phyloP scores from a whole-genome alignment of 306 rosid species.

The Inga laurina region DNA sequence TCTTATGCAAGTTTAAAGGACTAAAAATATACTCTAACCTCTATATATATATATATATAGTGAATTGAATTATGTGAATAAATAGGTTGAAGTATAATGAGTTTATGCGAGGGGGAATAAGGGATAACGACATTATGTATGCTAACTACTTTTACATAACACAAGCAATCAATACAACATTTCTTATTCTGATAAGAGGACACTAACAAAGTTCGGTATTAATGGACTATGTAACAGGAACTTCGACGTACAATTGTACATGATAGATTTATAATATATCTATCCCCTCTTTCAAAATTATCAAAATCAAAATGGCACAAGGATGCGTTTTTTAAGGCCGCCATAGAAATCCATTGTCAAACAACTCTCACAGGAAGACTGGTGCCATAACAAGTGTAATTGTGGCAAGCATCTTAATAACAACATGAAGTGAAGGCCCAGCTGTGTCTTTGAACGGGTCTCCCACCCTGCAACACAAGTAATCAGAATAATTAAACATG shows the following conservation, averaged over 20 bases:
- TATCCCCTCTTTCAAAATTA: conserved; percentile 54
- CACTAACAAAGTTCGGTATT: conserved; percentile 32
- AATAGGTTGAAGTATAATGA: background rate
- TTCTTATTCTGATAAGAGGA: conserved; percentile 37
- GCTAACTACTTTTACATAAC: conserved; percentile 31
- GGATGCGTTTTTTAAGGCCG: conserved; percentile 37
- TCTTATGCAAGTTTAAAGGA: too few species aligned
- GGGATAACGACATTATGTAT: too few species aligned
- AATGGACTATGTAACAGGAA: conserved; percentile 42
- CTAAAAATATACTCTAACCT: too few species aligned
- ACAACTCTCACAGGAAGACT: conserved; percentile 75
- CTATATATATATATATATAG: too few species aligned
- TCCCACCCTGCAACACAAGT: conserved; percentile 72
- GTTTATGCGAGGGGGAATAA: background rate
- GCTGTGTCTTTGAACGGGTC: conserved; percentile 99
- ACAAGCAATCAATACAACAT: conserved; percentile 36
- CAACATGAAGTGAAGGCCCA: conserved; percentile 96
- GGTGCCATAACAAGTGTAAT: conserved; percentile 99
- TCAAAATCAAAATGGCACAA: conserved; percentile 44
- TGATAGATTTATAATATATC: conserved; percentile 51
- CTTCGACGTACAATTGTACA: conserved; percentile 46
- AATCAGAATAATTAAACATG: background rate
- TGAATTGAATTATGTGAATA: background rate
- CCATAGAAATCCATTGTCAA: conserved; percentile 30
- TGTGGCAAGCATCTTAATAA: conserved; percentile 95